Percentiles rank a stretch among this genome's conserved stretches.
phyloP scores from a whole-genome alignment of 2,329 filamentous ascomycete genomes.

The Calonectria pauciramosa region DNA sequence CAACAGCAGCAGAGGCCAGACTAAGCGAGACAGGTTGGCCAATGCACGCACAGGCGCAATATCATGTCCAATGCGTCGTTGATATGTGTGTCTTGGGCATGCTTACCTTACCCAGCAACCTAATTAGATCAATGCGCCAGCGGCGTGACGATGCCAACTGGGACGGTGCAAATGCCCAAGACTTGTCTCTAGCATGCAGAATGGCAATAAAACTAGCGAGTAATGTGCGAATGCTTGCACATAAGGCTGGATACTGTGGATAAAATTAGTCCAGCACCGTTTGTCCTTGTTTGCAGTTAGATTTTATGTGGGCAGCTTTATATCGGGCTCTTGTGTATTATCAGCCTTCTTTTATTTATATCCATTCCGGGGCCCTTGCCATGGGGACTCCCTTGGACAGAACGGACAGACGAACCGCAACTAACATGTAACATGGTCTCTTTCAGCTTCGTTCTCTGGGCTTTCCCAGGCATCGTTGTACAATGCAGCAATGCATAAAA shows the following conservation, averaged over 20 bases:
- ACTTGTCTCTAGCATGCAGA: background rate
- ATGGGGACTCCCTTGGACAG: background rate
- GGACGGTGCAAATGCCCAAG: background rate
- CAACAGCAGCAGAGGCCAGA: background rate
- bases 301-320: background rate
- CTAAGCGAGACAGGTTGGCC: background rate
- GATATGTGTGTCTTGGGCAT: conserved; percentile 1
- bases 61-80: background rate
- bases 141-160: background rate
- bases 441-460: background rate
- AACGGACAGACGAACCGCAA: background rate
- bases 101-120: conserved; percentile 11
- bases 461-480: background rate
- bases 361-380: background rate
- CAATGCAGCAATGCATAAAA: background rate
- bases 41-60: background rate
- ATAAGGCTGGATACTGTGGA: background rate
- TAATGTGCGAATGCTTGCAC: background rate
- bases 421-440: background rate
- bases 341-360: background rate
- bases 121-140: background rate
- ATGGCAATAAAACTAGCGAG: background rate
- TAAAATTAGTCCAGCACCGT: background rate
- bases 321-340: background rate
- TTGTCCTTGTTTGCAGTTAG: background rate